phyloP scores from a whole-genome alignment of 1,284 basidiomycete genomes.

The Puccinia polysora region DNA sequence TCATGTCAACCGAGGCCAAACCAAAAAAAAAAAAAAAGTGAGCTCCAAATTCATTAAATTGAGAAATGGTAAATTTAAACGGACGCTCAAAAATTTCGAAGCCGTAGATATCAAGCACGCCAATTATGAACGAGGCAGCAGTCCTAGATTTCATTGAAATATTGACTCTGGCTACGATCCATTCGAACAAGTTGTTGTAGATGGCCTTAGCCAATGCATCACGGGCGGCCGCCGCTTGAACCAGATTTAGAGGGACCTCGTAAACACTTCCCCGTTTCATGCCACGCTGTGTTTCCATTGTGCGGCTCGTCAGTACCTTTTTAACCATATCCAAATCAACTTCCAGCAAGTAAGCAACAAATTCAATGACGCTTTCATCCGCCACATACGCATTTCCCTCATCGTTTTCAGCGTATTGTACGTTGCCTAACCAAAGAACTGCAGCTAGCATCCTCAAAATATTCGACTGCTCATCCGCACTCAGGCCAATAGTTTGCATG shows the following conservation, averaged over 20 bases:
- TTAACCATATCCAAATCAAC: constrained; percentile 71
- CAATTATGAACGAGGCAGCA: constrained; percentile 76
- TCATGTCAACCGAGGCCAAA: constrained; percentile 55
- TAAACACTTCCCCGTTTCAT: constrained; percentile 77
- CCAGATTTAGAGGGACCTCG: constrained; percentile 89
- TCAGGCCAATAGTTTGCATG: constrained; percentile 87
- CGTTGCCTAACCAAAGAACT: constrained; percentile 94
- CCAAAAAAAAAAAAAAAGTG: neutral
- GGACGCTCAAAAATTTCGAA: constrained; percentile 47
- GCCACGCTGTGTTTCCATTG: constrained; percentile 84
- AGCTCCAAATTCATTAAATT: constrained; percentile 57
- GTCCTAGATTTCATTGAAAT: constrained; percentile 85
- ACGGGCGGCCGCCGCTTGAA: constrained; percentile 80
- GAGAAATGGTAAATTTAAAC: constrained; percentile 42
- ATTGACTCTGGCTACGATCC: constrained; percentile 97
- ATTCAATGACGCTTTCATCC: constrained; percentile 87
- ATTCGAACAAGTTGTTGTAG: constrained; percentile 98
- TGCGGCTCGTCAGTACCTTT: constrained; percentile 77
- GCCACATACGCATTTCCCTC: constrained; percentile 77
- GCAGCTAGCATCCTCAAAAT: constrained; percentile 90
- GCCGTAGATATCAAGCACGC: constrained; percentile 91
- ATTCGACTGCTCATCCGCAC: constrained; percentile 75
- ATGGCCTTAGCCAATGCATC: constrained; percentile 94
- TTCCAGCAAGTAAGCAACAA: constrained; percentile 90
- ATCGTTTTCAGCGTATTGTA: constrained; percentile 80